These are phyloP conservation scores for Zopfochytrium polystomum DNA, from an alignment of 371 early-diverging fungal species.

Conservation along the genomic window DNA sequence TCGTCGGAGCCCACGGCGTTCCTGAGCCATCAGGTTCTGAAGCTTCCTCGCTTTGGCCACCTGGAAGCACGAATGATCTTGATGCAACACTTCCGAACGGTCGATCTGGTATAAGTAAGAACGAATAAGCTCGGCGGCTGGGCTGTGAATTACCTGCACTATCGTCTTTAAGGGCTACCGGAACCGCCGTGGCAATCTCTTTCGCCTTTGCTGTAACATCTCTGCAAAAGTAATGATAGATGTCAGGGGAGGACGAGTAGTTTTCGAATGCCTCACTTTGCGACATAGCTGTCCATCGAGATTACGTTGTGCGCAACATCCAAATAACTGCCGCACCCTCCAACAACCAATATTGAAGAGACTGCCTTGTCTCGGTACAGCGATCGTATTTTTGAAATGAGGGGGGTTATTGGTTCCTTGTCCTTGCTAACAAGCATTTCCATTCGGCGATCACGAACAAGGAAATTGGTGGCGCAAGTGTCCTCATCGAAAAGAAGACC, in stretches of 20 bases:
- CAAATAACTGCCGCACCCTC: slow-evolving; percentile 59
- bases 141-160: neutral
- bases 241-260: neutral
- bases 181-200: slow-evolving; percentile 35
- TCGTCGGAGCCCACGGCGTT: slow-evolving; percentile 9
- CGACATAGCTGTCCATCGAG: slow-evolving; percentile 41
- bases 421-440: slow-evolving; percentile 43
- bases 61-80: neutral
- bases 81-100: neutral
- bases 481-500: slow-evolving; percentile 55
- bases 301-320: slow-evolving; percentile 52
- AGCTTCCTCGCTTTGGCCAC: neutral
- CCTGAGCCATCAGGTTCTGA: neutral
- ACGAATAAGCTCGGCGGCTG: neutral
- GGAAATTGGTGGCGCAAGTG: slow-evolving; percentile 59
- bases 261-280: neutral
- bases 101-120: neutral
- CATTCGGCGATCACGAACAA: slow-evolving; percentile 56
- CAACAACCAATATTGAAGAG: slow-evolving; percentile 51
- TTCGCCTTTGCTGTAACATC: slow-evolving; percentile 45
- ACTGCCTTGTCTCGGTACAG: slow-evolving; percentile 35
- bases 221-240: neutral
- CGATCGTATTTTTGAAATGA: slow-evolving; percentile 46
- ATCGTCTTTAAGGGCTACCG: slow-evolving; percentile 19
- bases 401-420: slow-evolving; percentile 56